Conservation (phyloP, 2,329 filamentous ascomycete genomes). For the Cercospora beticola region DNA sequence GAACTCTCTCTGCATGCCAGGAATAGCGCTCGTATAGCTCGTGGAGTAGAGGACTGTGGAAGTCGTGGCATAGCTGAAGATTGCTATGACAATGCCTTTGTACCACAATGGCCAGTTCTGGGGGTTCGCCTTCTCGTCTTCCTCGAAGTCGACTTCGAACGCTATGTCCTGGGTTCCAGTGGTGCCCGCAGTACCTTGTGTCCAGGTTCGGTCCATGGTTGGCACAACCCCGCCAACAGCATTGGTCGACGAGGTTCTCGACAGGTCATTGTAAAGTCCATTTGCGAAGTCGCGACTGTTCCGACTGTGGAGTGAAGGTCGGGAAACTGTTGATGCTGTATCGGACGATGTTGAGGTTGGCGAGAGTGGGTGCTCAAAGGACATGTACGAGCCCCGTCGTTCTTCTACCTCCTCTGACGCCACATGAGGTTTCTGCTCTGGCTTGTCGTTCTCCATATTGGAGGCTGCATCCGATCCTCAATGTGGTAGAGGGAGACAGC, state of each 20-base stretch:
- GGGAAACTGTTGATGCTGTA: constrained; percentile 27
- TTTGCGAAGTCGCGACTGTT: constrained; percentile 29
- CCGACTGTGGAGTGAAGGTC: constrained; percentile 21
- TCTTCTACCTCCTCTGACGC: constrained; percentile 6
- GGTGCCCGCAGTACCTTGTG: constrained; percentile 25
- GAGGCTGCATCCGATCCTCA: not conserved
- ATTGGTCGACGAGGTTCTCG: constrained; percentile 31
- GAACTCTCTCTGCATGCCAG: constrained; percentile 65
- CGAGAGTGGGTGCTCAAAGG: constrained; percentile 30
- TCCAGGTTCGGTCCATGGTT: constrained; percentile 23
- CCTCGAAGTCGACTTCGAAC: constrained; percentile 72
- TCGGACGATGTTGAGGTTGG: constrained; percentile 29
- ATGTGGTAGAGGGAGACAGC: not conserved
- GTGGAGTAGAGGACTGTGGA: constrained; percentile 68
- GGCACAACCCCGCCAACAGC: constrained; percentile 34
- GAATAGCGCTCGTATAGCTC: constrained; percentile 71
- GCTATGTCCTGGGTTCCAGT: constrained; percentile 47
- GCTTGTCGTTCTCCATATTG: constrained; percentile 22
- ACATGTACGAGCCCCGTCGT: constrained; percentile 29
- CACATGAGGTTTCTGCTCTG: constrained; percentile 7
- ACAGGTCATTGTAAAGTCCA: constrained; percentile 31
- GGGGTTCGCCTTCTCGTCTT: constrained; percentile 63
- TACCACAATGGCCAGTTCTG: constrained; percentile 65
- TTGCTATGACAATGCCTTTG: constrained; percentile 55
- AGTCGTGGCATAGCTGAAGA: constrained; percentile 59